phyloP scores from a whole-genome alignment of 768 basidiomycete genomes.

The Kwoniella europaea region DNA sequence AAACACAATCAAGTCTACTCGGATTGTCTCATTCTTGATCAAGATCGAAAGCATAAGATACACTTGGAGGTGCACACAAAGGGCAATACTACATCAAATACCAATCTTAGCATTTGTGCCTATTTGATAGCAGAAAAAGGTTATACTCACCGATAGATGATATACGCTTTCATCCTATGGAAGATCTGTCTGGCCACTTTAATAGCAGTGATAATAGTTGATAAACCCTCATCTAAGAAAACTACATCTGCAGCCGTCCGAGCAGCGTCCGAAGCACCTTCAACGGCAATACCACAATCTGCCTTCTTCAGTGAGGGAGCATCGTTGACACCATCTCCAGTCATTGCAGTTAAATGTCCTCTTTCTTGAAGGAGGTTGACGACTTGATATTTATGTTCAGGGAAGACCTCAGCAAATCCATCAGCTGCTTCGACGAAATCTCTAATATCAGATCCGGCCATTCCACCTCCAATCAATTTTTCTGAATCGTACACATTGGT shows the following conservation, averaged over 20 bases:
- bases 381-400: slow-evolving; percentile 62
- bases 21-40: slow-evolving; percentile 63
- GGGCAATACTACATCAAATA: slow-evolving; percentile 58
- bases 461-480: slow-evolving; percentile 61
- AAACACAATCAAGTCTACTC: slow-evolving; percentile 63
- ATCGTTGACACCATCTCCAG: slow-evolving; percentile 69
- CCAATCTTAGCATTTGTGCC: not conserved
- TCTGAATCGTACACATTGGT: slow-evolving; percentile 64
- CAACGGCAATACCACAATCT: slow-evolving; percentile 70
- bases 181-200: slow-evolving; percentile 65
- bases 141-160: slow-evolving; percentile 58
- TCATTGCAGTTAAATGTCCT: slow-evolving; percentile 63
- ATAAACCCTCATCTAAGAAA: slow-evolving; percentile 63
- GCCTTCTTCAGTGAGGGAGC: slow-evolving; percentile 67
- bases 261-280: slow-evolving; percentile 66
- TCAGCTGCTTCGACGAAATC: slow-evolving; percentile 64
- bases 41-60: slow-evolving; percentile 62
- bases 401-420: slow-evolving; percentile 64
- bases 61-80: slow-evolving; percentile 63
- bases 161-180: slow-evolving; percentile 62
- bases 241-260: slow-evolving; percentile 68
- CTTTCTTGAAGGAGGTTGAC: slow-evolving; percentile 40
- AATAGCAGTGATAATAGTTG: slow-evolving; percentile 61
- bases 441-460: slow-evolving; percentile 61
- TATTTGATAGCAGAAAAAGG: not conserved